A percentile compares a stretch with the other conserved stretches of the same genome.
Evolutionary conservation across 805 yeast species (phyloP).

Genomic region (Starmerella stigmatis): DNA sequence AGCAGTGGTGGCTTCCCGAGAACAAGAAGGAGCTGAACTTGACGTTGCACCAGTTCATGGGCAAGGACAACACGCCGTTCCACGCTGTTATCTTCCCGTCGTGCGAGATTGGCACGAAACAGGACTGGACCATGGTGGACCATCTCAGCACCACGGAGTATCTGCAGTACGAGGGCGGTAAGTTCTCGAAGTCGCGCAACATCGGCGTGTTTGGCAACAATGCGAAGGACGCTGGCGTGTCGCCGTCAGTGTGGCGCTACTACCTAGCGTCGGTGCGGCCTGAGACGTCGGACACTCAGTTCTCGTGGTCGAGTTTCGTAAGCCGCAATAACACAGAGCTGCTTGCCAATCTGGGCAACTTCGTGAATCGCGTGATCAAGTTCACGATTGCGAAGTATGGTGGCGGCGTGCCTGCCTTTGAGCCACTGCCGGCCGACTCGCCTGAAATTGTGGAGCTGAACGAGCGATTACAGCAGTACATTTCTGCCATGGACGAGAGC

Average conservation of each 20-base stretch:
- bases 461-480: conserved; percentile 48
- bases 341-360: conserved; percentile 92
- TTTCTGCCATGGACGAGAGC: conserved; percentile 62
- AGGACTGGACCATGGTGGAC: conserved; percentile 81
- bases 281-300: conserved; percentile 90
- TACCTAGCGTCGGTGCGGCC: conserved; percentile 89
- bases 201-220: conserved; percentile 97
- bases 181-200: conserved; percentile 95
- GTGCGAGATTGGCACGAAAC: conserved; percentile 76
- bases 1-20: conserved; percentile 71
- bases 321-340: conserved; percentile 87
- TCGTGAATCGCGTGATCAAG: conserved; percentile 86
- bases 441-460: conserved; percentile 44
- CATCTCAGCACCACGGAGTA: conserved; percentile 93
- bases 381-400: conserved; percentile 83
- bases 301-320: conserved; percentile 95
- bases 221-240: conserved; percentile 83
- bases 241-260: conserved; percentile 96
- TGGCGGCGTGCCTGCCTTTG: conserved; percentile 71
- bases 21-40: conserved; percentile 65
- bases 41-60: conserved; percentile 91
- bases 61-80: conserved; percentile 98
- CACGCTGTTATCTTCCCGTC: conserved; percentile 98
- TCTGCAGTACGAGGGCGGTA: conserved; percentile 94
- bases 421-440: conserved; percentile 38